A percentile compares a stretch with the other conserved stretches of the same genome.
phyloP scores from a whole-genome alignment of 2,329 filamentous ascomycete genomes.

The Beauveria medogensis region DNA sequence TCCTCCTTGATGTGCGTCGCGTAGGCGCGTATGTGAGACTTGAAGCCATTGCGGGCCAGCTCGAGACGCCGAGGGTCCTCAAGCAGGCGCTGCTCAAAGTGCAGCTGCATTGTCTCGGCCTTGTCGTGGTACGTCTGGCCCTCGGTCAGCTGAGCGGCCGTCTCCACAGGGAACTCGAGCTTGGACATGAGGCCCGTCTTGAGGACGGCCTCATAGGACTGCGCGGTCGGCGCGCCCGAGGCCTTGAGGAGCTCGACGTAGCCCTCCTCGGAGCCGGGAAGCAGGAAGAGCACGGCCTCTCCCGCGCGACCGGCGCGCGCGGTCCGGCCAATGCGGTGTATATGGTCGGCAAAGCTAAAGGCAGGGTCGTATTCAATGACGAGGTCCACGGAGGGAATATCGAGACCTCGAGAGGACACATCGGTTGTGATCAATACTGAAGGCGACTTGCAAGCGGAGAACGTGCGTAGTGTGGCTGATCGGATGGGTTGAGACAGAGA shows the following conservation, averaged over 20 bases:
- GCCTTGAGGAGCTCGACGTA: constrained; percentile 68
- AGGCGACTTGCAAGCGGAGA: constrained; percentile 64
- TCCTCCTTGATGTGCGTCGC: constrained; percentile 87
- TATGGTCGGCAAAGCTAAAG: constrained; percentile 86
- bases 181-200: constrained; percentile 57
- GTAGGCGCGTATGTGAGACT: constrained; percentile 89
- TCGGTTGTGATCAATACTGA: constrained; percentile 88
- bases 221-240: constrained; percentile 38
- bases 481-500: constrained; percentile 82
- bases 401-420: constrained; percentile 88
- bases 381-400: constrained; percentile 89
- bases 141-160: constrained; percentile 41
- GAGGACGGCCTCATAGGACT: constrained; percentile 46
- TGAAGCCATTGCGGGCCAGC: constrained; percentile 75
- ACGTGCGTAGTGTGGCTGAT: constrained; percentile 76
- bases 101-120: constrained; percentile 50
- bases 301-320: constrained; percentile 86
- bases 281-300: constrained; percentile 79
- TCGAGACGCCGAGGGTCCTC: constrained; percentile 63
- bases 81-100: constrained; percentile 52
- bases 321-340: constrained; percentile 90
- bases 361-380: constrained; percentile 95
- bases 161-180: constrained; percentile 63
- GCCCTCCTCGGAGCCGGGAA: constrained; percentile 84
- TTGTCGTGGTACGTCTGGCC: constrained; percentile 38